These are phyloP conservation scores for Pleurotus ostreatus DNA, from an alignment of 768 basidiomycete species.

Conservation along the genomic window DNA sequence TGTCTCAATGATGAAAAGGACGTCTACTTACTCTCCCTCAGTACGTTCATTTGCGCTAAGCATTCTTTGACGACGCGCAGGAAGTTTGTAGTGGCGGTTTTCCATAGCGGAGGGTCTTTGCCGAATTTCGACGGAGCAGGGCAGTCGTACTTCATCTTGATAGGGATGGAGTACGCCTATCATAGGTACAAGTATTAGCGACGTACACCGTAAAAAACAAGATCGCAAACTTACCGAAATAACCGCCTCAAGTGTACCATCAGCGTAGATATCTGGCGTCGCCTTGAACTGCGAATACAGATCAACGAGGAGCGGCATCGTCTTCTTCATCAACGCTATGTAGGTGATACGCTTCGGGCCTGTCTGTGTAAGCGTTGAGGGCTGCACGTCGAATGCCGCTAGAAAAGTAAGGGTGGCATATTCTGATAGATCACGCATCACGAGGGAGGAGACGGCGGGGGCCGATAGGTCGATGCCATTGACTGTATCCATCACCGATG, in stretches of 20 bases:
- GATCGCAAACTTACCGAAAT: background rate
- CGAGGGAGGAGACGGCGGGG: constrained; percentile 60
- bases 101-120: constrained; percentile 88
- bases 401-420: constrained; percentile 86
- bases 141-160: constrained; percentile 94
- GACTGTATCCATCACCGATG: constrained; percentile 69
- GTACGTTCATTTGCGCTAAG: constrained; percentile 41
- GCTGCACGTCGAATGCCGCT: constrained; percentile 61
- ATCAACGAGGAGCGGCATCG: constrained; percentile 82
- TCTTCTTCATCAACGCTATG: constrained; percentile 83
- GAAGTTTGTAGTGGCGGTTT: constrained; percentile 84
- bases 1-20: background rate
- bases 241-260: constrained; percentile 84
- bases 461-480: constrained; percentile 61
- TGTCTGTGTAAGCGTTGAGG: constrained; percentile 33
- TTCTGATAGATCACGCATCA: constrained; percentile 83
- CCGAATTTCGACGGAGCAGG: constrained; percentile 86
- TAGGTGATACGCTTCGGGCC: constrained; percentile 76
- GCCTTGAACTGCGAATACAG: constrained; percentile 68
- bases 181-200: background rate
- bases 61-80: constrained; percentile 71
- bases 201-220: background rate
- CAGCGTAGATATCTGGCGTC: constrained; percentile 58
- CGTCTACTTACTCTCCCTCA: constrained; percentile 42
- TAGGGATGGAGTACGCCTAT: constrained; percentile 84